Base-by-base conservation (phyloP, 1,284 basidiomycete species). In the Apiotrichum domesticum region DNA sequence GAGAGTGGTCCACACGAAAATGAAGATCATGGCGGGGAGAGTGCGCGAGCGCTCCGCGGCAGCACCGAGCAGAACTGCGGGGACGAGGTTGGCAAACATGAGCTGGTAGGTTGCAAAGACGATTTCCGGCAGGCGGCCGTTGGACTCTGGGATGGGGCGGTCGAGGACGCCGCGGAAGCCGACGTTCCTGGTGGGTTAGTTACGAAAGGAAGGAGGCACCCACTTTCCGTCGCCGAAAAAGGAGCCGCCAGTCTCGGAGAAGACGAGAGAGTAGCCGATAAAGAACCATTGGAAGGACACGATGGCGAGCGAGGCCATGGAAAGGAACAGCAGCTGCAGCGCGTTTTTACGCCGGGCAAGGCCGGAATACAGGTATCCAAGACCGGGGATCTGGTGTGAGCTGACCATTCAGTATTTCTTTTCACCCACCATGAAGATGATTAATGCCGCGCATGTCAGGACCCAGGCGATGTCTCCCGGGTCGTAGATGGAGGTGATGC, bases 41-140 rank as follows among this genome's bases (percentile, higher is more conserved):
- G 94, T 85, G 44, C 93, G 82, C 11, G 88, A 89, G 52, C 93
- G 84, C 74, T 96, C 93, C 3, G 91, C 92, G 13, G 94, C 84
- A 4, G 81, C 81, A 52, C 80, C 81, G 56, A 83, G 77, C 33
- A 80, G 69, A 52, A 82, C 79, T 51, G 79, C 80, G 2, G 80
- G 80, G 3, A 80, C 79, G 21, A 81, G 72, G 59, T 74, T 74
- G 48, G 79, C 79, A 56, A 76, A 76, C 68, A 70, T 70, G 60
- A 90, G 81, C 74, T 94, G 89, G 78, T 90, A 93, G 74, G 91
- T 88, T 59, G 85, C 85, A 77, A 90, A 92, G 46, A 77, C 78
- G 55, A 81, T 77, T 57, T 80, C 79, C 15, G 80, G 80, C 6
- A 81, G 68, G 65, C 80, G 79, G 69, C 78, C 77, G 66, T 80